phyloP scores from a whole-genome alignment of 2,329 filamentous ascomycete species.

The Xylariaceae sp. region DNA sequence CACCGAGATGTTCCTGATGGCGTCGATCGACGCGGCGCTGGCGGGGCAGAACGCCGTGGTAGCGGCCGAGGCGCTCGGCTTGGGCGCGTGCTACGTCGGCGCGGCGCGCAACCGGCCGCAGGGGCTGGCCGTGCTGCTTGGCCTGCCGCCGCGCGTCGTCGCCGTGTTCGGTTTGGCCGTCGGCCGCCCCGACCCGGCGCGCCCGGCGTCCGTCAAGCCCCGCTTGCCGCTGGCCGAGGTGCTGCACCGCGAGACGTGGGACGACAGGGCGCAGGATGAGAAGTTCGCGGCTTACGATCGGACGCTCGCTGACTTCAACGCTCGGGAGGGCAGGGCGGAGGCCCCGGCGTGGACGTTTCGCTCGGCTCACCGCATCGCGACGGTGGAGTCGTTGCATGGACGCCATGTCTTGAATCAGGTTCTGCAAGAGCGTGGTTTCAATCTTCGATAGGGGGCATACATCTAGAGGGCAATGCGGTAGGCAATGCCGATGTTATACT shows the following conservation, averaged over 20 bases:
- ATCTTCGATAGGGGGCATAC: slow-evolving; percentile 21
- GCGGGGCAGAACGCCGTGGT: slow-evolving; percentile 37
- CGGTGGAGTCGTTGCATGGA: slow-evolving; percentile 32
- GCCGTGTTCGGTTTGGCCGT: slow-evolving; percentile 37
- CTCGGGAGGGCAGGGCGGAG: slow-evolving; percentile 26
- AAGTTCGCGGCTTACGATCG: slow-evolving; percentile 32
- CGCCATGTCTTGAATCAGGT: slow-evolving; percentile 32
- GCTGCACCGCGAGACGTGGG: slow-evolving; percentile 34
- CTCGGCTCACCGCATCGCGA: slow-evolving; percentile 33
- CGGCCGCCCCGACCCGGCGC: slow-evolving; percentile 29
- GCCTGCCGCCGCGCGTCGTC: slow-evolving; percentile 34
- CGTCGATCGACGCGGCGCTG: slow-evolving; percentile 36
- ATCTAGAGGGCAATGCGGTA: neutral
- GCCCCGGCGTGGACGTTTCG: slow-evolving; percentile 34
- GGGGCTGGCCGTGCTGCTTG: slow-evolving; percentile 34
- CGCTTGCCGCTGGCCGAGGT: slow-evolving; percentile 33
- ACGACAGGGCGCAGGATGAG: slow-evolving; percentile 16
- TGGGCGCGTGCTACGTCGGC: slow-evolving; percentile 39
- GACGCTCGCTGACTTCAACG: slow-evolving; percentile 32
- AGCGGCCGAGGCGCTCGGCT: slow-evolving; percentile 37
- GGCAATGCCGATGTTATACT: neutral
- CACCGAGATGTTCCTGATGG: slow-evolving; percentile 39
- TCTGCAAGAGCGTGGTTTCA: slow-evolving; percentile 31
- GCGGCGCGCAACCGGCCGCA: slow-evolving; percentile 34
- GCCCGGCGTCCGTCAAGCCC: slow-evolving; percentile 33